Conservation (phyloP, 441 rosid species). For the Corymbia citriodora region DNA sequence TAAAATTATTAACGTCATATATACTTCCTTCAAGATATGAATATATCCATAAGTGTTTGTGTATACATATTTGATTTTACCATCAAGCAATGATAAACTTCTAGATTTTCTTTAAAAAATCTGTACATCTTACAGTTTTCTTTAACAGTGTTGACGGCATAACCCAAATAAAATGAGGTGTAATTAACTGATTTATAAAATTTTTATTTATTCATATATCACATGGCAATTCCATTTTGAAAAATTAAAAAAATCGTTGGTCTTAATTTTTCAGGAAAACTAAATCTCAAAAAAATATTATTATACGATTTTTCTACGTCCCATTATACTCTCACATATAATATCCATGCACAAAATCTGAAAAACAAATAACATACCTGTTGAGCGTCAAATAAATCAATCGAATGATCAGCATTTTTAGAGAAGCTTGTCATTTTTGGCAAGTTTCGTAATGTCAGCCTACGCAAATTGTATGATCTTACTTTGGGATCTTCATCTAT, state of each 20-base stretch:
- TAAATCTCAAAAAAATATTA: background rate
- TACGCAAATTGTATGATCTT: background rate
- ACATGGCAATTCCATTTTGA: background rate
- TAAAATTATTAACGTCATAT: background rate
- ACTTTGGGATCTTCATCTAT: fast-evolving
- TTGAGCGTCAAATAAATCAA: background rate
- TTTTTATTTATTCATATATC: background rate
- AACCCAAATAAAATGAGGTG: background rate
- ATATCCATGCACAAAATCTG: fast-evolving
- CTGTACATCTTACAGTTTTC: fast-evolving
- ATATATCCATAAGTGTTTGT: background rate
- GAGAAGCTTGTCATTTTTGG: background rate
- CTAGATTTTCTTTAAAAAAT: background rate
- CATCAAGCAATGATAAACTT: background rate
- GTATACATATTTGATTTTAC: background rate
- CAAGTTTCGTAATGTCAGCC: background rate
- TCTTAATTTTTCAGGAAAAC: background rate
- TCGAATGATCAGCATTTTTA: fast-evolving
- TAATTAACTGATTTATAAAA: background rate
- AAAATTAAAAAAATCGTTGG: background rate
- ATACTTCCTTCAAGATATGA: background rate
- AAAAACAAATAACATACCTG: background rate
- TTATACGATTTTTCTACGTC: background rate
- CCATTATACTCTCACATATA: background rate
- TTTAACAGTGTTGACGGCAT: background rate